Conservation (phyloP, 208 protist genomes). For the Crithidia mellificae region DNA sequence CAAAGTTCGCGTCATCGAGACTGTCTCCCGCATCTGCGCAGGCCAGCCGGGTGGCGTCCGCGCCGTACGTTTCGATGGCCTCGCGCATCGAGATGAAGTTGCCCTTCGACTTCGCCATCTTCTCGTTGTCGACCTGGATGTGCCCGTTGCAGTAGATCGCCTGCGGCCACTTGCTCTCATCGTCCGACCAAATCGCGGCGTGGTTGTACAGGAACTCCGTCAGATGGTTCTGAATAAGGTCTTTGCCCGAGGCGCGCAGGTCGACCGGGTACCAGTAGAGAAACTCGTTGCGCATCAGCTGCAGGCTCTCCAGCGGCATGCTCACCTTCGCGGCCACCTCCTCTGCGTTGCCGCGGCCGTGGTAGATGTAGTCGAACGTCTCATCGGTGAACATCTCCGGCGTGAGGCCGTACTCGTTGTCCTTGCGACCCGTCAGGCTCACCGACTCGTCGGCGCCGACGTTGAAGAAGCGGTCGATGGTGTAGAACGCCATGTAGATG, state of each 20-base stretch:
- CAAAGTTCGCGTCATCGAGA: conserved; percentile 99
- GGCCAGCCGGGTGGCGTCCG: conserved; percentile 95
- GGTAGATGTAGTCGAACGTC: conserved; percentile 96
- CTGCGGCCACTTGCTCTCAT: conserved; percentile 82
- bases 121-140: conserved; percentile 98
- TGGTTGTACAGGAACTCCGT: conserved; percentile 99
- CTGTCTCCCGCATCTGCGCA: conserved; percentile 99
- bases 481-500: conserved; percentile 99
- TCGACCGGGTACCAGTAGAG: conserved; percentile 99
- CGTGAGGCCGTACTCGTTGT: conserved; percentile 84
- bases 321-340: conserved; percentile 47
- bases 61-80: conserved; percentile 81
- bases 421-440: conserved; percentile 41
- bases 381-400: conserved; percentile 94
- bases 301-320: conserved; percentile 68
- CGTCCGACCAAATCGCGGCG: conserved; percentile 96
- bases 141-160: conserved; percentile 99
- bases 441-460: conserved; percentile 55
- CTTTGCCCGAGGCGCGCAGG: conserved; percentile 98
- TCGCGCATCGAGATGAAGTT: conserved; percentile 99
- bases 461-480: conserved; percentile 98
- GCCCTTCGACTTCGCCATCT: conserved; percentile 99
- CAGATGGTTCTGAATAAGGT: conserved; percentile 99
- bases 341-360: conserved; percentile 68
- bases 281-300: conserved; percentile 97